Conservation (phyloP, 2,329 filamentous ascomycete species). For the Botrytis medusae region DNA sequence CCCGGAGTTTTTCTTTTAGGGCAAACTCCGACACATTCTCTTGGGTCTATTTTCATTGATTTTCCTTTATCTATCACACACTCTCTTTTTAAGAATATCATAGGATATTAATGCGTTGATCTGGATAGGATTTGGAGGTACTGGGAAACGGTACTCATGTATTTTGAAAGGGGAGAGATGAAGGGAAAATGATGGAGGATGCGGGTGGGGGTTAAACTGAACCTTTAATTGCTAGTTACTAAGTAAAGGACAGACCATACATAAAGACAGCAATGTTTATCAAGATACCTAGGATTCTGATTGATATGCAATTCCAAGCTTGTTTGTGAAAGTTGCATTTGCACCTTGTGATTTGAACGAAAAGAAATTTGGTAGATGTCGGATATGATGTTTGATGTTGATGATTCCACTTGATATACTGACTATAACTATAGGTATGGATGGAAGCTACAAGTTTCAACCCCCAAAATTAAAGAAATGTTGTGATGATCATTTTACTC, state of each 20-base stretch:
- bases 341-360: neutral
- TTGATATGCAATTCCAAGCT: neutral
- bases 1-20: constrained; percentile 15
- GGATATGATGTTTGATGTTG: neutral
- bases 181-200: neutral
- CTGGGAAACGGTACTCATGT: constrained; percentile 1
- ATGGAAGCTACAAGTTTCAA: neutral
- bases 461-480: neutral
- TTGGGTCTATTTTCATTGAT: constrained; percentile 11
- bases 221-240: neutral
- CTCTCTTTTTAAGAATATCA: neutral
- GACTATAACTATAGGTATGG: too few species aligned
- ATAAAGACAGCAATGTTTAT: constrained; percentile 5
- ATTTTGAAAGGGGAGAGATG: neutral
- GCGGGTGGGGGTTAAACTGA: neutral
- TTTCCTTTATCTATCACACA: neutral
- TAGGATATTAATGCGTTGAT: constrained; percentile 3
- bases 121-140: constrained; percentile 3
- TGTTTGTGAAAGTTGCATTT: neutral
- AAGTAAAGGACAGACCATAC: neutral
- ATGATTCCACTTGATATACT: neutral
- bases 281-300: neutral
- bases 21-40: constrained; percentile 9
- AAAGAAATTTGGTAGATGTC: neutral
- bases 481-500: neutral